phyloP scores from a whole-genome alignment of 805 yeast genomes.

The Jamesozyma hellenica region DNA sequence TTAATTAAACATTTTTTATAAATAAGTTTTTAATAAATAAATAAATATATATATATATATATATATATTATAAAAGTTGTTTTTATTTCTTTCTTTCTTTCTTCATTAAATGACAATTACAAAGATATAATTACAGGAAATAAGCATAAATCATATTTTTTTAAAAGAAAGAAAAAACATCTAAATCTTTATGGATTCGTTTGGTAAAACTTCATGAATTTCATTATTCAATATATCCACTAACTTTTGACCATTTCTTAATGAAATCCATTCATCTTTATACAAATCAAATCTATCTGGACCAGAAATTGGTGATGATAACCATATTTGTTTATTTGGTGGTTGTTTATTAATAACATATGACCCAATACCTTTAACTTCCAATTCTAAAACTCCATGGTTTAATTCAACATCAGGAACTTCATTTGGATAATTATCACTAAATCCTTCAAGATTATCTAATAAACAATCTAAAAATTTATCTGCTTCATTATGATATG shows the following conservation, averaged over 20 bases:
- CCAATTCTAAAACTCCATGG: slow-evolving; percentile 79
- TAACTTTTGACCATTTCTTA: slow-evolving; percentile 50
- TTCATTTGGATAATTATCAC: slow-evolving; percentile 56
- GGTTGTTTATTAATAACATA: slow-evolving; percentile 96
- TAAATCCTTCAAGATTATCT: slow-evolving; percentile 55
- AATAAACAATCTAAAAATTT: slow-evolving; percentile 58
- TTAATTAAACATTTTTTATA: slow-evolving; percentile 38
- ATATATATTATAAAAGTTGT: not conserved
- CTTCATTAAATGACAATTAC: too few relatives aligned
- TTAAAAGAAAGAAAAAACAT: not conserved
- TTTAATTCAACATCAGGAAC: slow-evolving; percentile 54
- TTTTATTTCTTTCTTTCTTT: not conserved
- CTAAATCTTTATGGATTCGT: not conserved
- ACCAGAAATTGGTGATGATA: slow-evolving; percentile 86
- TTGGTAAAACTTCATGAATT: slow-evolving; percentile 23
- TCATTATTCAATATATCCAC: slow-evolving; percentile 44
- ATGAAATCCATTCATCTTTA: slow-evolving; percentile 66
- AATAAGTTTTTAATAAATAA: slow-evolving; percentile 1
- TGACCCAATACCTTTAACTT: slow-evolving; percentile 61
- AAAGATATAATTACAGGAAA: too few relatives aligned
- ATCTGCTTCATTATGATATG: slow-evolving; percentile 59
- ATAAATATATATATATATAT: not conserved
- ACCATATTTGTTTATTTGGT: slow-evolving; percentile 94
- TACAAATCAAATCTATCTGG: slow-evolving; percentile 78
- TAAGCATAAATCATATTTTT: too few relatives aligned